Conservation (phyloP, 352 stramenopile species). For the Bremia lactucae region DNA sequence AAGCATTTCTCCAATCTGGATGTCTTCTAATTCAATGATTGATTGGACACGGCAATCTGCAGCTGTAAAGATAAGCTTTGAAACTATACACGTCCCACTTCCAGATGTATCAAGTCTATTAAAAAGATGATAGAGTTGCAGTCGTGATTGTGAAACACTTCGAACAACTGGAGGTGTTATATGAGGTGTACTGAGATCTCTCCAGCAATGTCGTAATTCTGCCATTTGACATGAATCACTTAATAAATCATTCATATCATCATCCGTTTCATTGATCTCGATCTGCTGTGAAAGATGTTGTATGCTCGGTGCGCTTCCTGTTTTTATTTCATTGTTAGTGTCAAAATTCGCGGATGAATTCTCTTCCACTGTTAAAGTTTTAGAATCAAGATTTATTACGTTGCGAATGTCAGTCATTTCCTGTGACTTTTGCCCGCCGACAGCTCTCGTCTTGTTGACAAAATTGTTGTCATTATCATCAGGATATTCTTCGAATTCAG, state of each 20-base stretch:
- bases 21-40: slow-evolving; percentile 44
- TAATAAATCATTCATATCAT: slow-evolving; percentile 2
- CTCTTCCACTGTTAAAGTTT: neutral
- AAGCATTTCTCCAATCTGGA: slow-evolving; percentile 28
- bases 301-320: slow-evolving; percentile 8
- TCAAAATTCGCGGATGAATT: no score
- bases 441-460: neutral
- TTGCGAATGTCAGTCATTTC: neutral
- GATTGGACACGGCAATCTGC: slow-evolving; percentile 49
- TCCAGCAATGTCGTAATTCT: slow-evolving; percentile 7
- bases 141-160: neutral
- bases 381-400: no score
- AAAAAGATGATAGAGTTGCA: slow-evolving; percentile 21
- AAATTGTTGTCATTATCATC: neutral
- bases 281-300: neutral
- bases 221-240: neutral
- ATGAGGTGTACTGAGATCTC: slow-evolving; percentile 13
- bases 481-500: neutral
- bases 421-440: neutral
- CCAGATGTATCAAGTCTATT: slow-evolving; percentile 23
- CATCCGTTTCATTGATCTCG: slow-evolving; percentile 3
- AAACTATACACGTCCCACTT: slow-evolving; percentile 29
- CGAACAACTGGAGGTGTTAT: slow-evolving; percentile 19
- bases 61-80: slow-evolving; percentile 48
- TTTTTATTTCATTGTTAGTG: no score